Conservation (phyloP, 75 land plant genomes). For the Picea glauca region DNA sequence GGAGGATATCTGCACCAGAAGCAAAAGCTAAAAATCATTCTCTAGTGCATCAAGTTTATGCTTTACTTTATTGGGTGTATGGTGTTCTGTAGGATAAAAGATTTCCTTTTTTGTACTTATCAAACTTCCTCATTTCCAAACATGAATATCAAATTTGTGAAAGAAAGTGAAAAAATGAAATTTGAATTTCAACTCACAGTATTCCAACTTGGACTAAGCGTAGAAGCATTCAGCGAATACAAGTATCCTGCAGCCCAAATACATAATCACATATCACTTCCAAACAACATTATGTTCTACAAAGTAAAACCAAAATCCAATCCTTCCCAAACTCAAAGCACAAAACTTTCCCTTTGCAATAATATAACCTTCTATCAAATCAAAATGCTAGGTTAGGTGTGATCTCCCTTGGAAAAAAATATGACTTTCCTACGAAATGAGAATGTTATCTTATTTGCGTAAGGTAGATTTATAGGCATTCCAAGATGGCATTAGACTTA, state of each 20-base stretch:
- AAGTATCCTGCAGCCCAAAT: slow-evolving; percentile 54
- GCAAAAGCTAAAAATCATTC: background rate
- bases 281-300: background rate
- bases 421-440: background rate
- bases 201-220: slow-evolving; percentile 66
- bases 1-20: no score
- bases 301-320: background rate
- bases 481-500: no score
- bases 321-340: background rate
- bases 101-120: background rate
- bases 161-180: background rate
- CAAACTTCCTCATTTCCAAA: background rate
- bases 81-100: background rate
- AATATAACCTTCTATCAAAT: background rate
- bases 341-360: background rate
- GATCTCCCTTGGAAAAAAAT: background rate
- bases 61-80: background rate
- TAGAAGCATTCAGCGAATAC: slow-evolving; percentile 77
- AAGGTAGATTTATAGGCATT: background rate
- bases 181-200: slow-evolving; percentile 30
- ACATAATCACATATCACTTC: background rate
- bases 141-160: background rate
- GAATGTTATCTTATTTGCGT: background rate
- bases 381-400: background rate
- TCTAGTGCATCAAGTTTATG: background rate